Evolutionary conservation across 768 basidiomycete genomes (phyloP).

Genomic region (Tulasnella sp.): DNA sequence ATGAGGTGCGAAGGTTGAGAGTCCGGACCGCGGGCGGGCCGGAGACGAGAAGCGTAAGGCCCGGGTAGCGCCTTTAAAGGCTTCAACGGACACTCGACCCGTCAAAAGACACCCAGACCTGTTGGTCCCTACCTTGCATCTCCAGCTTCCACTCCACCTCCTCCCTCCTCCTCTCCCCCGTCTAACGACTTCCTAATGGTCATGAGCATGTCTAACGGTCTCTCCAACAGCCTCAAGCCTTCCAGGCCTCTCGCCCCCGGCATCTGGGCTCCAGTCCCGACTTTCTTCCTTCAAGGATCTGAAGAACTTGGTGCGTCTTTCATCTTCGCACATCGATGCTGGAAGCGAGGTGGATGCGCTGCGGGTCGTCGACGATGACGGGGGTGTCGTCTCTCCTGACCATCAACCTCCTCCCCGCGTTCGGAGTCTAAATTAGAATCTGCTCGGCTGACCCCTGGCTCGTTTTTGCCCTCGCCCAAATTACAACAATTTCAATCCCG

Average conservation of each 20-base stretch:
- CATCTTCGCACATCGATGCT: neutral
- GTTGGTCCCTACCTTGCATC: neutral
- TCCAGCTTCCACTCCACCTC: neutral
- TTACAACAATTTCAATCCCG: neutral
- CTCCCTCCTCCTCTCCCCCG: neutral
- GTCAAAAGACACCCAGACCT: neutral
- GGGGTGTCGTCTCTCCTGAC: neutral
- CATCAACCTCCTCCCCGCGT: neutral
- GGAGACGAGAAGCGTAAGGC: neutral
- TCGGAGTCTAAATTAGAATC: neutral
- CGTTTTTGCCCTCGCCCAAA: neutral
- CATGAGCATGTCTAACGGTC: neutral
- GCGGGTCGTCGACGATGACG: neutral
- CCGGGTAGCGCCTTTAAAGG: neutral
- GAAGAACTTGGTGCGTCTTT: constrained; percentile 70
- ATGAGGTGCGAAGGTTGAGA: neutral
- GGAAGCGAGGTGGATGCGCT: neutral
- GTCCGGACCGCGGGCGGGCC: neutral
- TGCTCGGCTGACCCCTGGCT: neutral
- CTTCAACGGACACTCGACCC: neutral
- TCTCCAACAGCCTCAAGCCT: constrained; percentile 2
- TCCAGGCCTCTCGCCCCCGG: constrained; percentile 55
- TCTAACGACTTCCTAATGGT: neutral
- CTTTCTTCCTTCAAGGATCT: constrained; percentile 64
- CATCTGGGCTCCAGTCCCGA: constrained; percentile 75